A percentile compares a stretch with the other conserved stretches of the same genome.
These are phyloP conservation scores for Phellopilus nigrolimitatus DNA, from an alignment of 1,284 basidiomycete species.

Conservation along the genomic window DNA sequence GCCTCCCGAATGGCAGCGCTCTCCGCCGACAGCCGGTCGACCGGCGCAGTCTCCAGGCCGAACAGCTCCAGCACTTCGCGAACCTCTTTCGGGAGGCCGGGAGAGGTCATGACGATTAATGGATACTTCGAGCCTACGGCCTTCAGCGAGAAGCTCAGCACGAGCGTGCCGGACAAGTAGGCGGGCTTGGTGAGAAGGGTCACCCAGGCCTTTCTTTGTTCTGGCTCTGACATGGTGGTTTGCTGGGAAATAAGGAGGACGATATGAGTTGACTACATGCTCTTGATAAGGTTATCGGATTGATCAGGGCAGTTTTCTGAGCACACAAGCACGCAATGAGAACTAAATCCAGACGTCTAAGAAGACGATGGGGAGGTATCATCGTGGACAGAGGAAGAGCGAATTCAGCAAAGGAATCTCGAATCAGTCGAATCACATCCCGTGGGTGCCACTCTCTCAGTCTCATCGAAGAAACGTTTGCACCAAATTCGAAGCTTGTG, in stretches of 20 bases:
- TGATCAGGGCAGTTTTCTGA: too few relatives aligned
- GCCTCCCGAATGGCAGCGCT: constrained; percentile 52
- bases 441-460: too few relatives aligned
- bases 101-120: constrained; percentile 78
- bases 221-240: neutral
- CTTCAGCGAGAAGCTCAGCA: constrained; percentile 65
- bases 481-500: neutral
- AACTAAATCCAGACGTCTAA: too few relatives aligned
- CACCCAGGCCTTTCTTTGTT: constrained; percentile 41
- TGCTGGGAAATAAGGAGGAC: neutral
- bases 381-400: too few relatives aligned
- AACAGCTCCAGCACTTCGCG: constrained; percentile 49
- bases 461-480: too few relatives aligned
- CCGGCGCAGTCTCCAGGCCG: constrained; percentile 52
- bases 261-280: too few relatives aligned
- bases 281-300: too few relatives aligned
- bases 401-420: too few relatives aligned
- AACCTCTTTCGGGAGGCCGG: constrained; percentile 50
- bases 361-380: too few relatives aligned
- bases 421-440: too few relatives aligned
- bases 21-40: constrained; percentile 52
- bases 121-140: constrained; percentile 68
- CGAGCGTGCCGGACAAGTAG: constrained; percentile 75
- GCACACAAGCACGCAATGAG: too few relatives aligned
- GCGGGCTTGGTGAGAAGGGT: constrained; percentile 59